Conservation (phyloP, 2,329 filamentous ascomycete species). For the Aspergillus texensis region DNA sequence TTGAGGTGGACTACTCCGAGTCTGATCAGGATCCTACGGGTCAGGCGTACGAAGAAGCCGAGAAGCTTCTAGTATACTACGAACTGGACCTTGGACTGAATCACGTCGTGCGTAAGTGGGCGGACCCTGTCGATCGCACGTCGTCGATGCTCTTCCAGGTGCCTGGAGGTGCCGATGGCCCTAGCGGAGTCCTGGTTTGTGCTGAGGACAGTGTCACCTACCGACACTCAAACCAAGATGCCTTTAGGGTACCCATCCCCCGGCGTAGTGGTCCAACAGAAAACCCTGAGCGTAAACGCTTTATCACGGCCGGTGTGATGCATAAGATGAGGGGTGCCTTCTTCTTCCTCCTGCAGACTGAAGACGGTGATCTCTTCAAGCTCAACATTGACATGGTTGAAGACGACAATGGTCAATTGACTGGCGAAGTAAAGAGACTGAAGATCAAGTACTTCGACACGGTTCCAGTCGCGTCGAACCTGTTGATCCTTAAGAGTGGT, state of each 20-base stretch:
- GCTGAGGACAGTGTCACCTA: conserved; percentile 95
- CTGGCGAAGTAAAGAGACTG: conserved; percentile 77
- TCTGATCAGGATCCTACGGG: conserved; percentile 89
- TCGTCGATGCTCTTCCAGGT: conserved; percentile 93
- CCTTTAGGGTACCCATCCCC: conserved; percentile 86
- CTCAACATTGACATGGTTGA: conserved; percentile 89
- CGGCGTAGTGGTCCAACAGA: conserved; percentile 84
- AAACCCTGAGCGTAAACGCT: conserved; percentile 86
- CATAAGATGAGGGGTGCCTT: conserved; percentile 96
- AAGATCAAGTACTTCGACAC: conserved; percentile 99
- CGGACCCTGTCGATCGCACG: conserved; percentile 86
- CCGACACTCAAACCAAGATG: conserved; percentile 90
- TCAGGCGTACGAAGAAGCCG: conserved; percentile 75
- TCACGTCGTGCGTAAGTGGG: conserved; percentile 96
- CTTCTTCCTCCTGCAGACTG: conserved; percentile 94
- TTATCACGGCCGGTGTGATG: conserved; percentile 89
- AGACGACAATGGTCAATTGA: conserved; percentile 73
- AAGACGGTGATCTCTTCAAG: conserved; percentile 98
- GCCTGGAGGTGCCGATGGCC: conserved; percentile 88
- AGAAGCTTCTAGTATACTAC: conserved; percentile 94
- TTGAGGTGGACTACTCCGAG: conserved; percentile 92
- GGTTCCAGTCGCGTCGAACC: conserved; percentile 80
- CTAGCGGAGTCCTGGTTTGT: conserved; percentile 92
- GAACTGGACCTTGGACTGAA: conserved; percentile 96
- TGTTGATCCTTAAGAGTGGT: conserved; percentile 93